Conservation (phyloP, 331 rosid species). For the Pyracantha coccinea region DNA sequence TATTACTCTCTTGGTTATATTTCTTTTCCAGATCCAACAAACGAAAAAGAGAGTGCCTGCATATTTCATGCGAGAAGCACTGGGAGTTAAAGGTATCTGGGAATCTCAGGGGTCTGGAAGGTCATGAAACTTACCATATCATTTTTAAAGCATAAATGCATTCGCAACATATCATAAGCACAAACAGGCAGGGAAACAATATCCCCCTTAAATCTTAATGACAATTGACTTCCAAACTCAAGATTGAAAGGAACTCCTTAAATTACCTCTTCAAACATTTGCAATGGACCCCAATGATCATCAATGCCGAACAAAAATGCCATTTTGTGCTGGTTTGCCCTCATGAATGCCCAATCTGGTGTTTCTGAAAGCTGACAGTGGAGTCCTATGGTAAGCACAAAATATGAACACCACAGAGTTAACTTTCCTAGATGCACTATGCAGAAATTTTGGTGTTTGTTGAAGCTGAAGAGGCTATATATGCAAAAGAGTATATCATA, state of each 20-base stretch:
- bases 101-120: background rate
- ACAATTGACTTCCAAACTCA: background rate
- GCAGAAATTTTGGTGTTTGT: background rate
- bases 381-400: constrained; percentile 28
- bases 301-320: constrained; percentile 69
- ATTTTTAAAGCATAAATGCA: background rate
- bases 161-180: background rate
- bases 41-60: background rate
- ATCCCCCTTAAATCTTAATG: background rate
- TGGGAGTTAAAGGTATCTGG: background rate
- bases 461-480: background rate
- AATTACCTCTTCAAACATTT: constrained; percentile 73
- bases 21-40: background rate
- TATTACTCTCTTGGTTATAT: background rate
- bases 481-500: background rate
- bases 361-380: constrained; percentile 63
- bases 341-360: constrained; percentile 78
- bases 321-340: constrained; percentile 46
- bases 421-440: background rate
- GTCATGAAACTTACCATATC: background rate
- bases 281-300: constrained; percentile 96
- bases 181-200: background rate
- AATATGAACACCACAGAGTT: constrained; percentile 8
- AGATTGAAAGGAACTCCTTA: background rate
- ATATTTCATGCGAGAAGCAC: background rate